Percentiles rank a stretch among this genome's conserved stretches.
Conservation (phyloP, 352 stramenopile genomes). For the Phytophthora kernoviae region DNA sequence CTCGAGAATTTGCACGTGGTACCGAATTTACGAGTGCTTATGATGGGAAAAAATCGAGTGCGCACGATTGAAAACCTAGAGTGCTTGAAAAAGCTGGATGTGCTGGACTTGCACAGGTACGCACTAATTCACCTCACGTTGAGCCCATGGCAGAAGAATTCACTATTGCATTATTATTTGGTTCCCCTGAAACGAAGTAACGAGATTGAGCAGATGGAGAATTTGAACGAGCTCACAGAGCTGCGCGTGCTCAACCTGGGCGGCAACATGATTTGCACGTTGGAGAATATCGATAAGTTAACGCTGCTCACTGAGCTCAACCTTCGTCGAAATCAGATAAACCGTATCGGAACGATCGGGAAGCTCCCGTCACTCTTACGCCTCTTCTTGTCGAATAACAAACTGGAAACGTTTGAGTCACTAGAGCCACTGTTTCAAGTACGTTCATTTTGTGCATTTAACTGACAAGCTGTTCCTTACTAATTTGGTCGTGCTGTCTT, state of each 20-base stretch:
- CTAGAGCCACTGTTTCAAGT: slow-evolving; percentile 77
- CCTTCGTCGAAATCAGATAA: slow-evolving; percentile 84
- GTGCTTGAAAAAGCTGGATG: slow-evolving; percentile 88
- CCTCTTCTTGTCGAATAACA: slow-evolving; percentile 92
- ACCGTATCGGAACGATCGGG: slow-evolving; percentile 56
- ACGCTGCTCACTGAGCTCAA: slow-evolving; percentile 91
- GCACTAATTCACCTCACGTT: neutral
- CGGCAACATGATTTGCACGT: slow-evolving; percentile 76
- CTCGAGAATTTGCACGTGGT: slow-evolving; percentile 82
- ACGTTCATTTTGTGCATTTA: neutral
- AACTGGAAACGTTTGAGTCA: slow-evolving; percentile 70
- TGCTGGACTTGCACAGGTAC: slow-evolving; percentile 90
- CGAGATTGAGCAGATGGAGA: slow-evolving; percentile 87
- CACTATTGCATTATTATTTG: neutral
- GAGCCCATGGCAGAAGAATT: neutral
- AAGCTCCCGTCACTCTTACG: slow-evolving; percentile 80
- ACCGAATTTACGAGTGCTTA: slow-evolving; percentile 89
- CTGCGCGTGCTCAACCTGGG: slow-evolving; percentile 92
- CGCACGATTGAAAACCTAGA: slow-evolving; percentile 85
- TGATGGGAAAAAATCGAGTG: slow-evolving; percentile 91
- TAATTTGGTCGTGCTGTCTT: neutral
- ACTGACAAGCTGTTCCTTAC: slow-evolving; percentile 5
- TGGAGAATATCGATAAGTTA: slow-evolving; percentile 85
- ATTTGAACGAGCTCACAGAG: slow-evolving; percentile 83
- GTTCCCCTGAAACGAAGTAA: slow-evolving; percentile 54